These are phyloP conservation scores for Mycena kentingensis DNA, from an alignment of 768 basidiomycete genomes.

Conservation along the genomic window DNA sequence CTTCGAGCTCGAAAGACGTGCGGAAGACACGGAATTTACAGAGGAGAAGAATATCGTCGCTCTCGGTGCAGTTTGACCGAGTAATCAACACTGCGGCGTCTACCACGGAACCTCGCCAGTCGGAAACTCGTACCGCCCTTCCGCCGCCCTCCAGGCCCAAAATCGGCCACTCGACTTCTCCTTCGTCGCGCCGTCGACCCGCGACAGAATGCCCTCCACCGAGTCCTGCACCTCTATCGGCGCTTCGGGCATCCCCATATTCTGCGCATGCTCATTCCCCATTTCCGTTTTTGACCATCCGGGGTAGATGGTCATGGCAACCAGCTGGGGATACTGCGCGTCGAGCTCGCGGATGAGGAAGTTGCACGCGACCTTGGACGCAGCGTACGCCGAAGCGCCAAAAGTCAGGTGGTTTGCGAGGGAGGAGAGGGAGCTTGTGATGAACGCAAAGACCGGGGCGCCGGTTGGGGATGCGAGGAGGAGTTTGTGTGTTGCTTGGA, in stretches of 20 bases:
- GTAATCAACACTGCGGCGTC: no score
- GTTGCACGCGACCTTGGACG: constrained; percentile 6
- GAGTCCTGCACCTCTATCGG: neutral
- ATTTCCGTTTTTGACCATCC: constrained; percentile 1
- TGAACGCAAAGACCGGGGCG: neutral
- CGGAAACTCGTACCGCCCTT: no score
- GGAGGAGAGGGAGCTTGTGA: neutral
- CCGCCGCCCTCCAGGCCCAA: neutral
- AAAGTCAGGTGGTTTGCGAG: neutral
- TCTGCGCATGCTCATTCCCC: neutral
- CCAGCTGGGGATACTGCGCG: neutral
- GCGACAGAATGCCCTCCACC: neutral
- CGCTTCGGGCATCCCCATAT: neutral
- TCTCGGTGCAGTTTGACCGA: no score
- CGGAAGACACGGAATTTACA: no score
- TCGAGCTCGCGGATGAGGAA: no score
- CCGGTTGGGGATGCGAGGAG: neutral
- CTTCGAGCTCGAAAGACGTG: no score
- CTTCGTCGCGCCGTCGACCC: neutral
- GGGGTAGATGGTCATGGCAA: neutral
- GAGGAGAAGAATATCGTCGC: no score
- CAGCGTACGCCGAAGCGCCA: neutral
- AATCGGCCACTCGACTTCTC: neutral
- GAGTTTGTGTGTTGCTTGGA: neutral
- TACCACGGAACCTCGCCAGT: no score